Conservation (phyloP, 2,329 filamentous ascomycete genomes). For the Penicillium sumatraense region DNA sequence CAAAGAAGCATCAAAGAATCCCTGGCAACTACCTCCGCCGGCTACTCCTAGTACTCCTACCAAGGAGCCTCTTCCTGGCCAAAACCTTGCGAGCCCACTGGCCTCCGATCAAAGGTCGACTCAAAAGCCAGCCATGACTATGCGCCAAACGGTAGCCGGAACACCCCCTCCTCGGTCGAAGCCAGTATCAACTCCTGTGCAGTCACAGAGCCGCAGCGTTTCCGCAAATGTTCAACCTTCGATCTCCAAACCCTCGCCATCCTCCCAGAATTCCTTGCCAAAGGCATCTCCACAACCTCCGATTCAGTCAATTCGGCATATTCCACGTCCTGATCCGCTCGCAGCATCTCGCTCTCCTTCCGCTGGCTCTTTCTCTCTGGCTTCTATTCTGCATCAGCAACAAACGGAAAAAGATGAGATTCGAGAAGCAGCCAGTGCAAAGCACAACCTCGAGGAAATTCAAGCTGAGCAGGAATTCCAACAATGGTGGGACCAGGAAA, state of each 20-base stretch:
- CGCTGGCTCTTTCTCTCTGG: conserved; percentile 73
- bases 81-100: conserved; percentile 24
- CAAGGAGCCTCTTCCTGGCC: conserved; percentile 44
- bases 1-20: conserved; percentile 47
- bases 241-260: conserved; percentile 35
- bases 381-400: conserved; percentile 88
- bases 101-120: conserved; percentile 30
- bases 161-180: conserved; percentile 35
- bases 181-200: conserved; percentile 45
- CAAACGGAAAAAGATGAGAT: conserved; percentile 81
- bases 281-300: conserved; percentile 33
- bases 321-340: conserved; percentile 42
- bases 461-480: conserved; percentile 97
- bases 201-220: conserved; percentile 50
- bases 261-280: conserved; percentile 26
- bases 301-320: conserved; percentile 56
- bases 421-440: conserved; percentile 77
- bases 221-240: conserved; percentile 24
- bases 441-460: conserved; percentile 89
- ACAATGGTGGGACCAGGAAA: conserved; percentile 57
- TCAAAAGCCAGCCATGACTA: conserved; percentile 58
- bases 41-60: conserved; percentile 18
- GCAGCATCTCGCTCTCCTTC: conserved; percentile 55
- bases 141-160: conserved; percentile 64
- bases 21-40: conserved; percentile 65